Percentiles rank a stretch among this genome's conserved stretches.
Evolutionary conservation across 176 grass and related monocot species (phyloP).

Genomic region (Tuctoria greenei): DNA sequence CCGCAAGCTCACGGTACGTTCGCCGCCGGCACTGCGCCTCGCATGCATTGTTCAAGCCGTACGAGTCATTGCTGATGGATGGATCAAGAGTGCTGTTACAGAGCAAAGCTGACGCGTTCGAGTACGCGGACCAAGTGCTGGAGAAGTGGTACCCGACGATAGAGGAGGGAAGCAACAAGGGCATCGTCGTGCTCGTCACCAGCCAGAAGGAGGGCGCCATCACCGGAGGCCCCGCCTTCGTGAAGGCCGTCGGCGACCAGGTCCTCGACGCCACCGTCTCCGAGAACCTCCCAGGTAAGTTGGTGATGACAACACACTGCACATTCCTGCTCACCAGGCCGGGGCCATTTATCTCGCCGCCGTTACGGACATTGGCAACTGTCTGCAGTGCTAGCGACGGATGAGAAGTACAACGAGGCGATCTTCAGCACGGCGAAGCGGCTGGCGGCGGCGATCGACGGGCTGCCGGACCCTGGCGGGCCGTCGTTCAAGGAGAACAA

Average conservation of each 20-base stretch:
- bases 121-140: constrained; percentile 95
- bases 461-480: constrained; percentile 78
- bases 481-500: constrained; percentile 92
- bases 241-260: constrained; percentile 77
- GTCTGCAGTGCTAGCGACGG: constrained; percentile 76
- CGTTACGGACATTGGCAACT: neutral
- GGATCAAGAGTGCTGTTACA: constrained; percentile 33
- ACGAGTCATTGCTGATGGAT: neutral
- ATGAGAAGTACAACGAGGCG: constrained; percentile 97
- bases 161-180: constrained; percentile 92
- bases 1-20: constrained; percentile 82
- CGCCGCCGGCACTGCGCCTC: neutral
- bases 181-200: constrained; percentile 89
- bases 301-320: neutral
- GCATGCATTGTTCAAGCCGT: neutral
- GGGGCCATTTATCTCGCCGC: neutral
- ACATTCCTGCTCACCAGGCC: neutral
- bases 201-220: constrained; percentile 98
- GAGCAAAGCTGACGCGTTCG: constrained; percentile 99
- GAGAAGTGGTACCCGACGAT: constrained; percentile 99
- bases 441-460: constrained; percentile 80
- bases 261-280: constrained; percentile 83
- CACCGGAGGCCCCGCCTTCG: constrained; percentile 82
- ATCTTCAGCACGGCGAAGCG: constrained; percentile 62
- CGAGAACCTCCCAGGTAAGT: constrained; percentile 82